Evolutionary conservation across 129 eudicot species (phyloP), one percentile per base, ranked within the genome.

Genomic region (Pulicaria dysenterica): DNA sequence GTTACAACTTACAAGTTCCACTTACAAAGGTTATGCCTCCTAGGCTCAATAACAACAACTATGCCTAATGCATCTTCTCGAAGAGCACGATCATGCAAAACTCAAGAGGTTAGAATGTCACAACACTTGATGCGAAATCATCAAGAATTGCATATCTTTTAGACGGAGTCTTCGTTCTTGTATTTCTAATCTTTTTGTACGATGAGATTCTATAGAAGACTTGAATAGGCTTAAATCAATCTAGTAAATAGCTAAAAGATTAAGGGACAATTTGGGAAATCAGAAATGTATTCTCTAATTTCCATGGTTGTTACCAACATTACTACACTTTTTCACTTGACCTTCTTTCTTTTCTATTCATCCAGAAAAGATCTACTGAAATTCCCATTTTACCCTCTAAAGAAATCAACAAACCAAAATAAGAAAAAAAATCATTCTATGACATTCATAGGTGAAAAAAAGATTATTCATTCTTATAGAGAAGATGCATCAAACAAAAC

Each of bases 401-500:
- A 45, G 60, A 44, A 53, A 66, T 60, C 15, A 58, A 46, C 77
- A 31, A 72, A 46, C 62, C 73, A 50, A 70, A 55, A 40, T 43
- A 72, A 63, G 54, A 63, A 76, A 70, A 54, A 31, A 24, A 39
- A 31, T 49, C 13, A 44, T 63, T 55, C 69, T 68, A 49, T 58
- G 59, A 61, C 69, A 72, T 44, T 44, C 77, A 15, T 45, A 72
- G 59, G 68, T 34, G 57, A 58, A 73, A 72, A 60, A 34, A 44
- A 60, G 34, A 37, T 41, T 68, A 58, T n/a, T n/a, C 68, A 72
- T 72, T 11, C 55, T 75, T 80, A 88, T 84, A 82, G 63, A 64
- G 92, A 85, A 76, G 87, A 85, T 58, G 92, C 82, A 91, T 85
- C 90, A 82, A 86, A 88, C 80, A 81, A 80, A 79, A 88, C 92